phyloP scores from a whole-genome alignment of 306 rosid genomes.

The Cucumis hystrix region DNA sequence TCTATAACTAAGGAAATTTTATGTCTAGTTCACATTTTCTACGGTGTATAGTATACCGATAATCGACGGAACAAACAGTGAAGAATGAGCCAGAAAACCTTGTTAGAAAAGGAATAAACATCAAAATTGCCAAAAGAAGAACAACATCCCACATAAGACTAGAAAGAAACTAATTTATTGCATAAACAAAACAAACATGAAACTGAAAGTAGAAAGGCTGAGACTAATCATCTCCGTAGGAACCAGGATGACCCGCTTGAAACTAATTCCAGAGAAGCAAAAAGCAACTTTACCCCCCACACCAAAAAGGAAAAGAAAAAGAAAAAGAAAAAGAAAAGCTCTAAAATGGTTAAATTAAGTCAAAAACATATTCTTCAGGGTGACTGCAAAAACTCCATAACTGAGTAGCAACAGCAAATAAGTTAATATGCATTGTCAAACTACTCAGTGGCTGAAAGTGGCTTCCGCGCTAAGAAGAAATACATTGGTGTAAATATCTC shows the following conservation, averaged over 20 bases:
- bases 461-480: conserved; percentile 89
- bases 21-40: too few species aligned
- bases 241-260: not conserved
- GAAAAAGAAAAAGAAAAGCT: not conserved
- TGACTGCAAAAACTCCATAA: not conserved
- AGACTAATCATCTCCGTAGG: not conserved
- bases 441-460: conserved; percentile 26
- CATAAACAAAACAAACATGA: too few species aligned
- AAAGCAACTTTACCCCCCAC: not conserved
- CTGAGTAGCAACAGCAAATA: not conserved
- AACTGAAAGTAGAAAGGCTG: not conserved
- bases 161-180: too few species aligned
- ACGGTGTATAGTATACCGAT: too few species aligned
- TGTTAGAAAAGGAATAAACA: not conserved
- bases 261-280: not conserved
- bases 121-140: not conserved
- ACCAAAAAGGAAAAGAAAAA: not conserved
- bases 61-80: not conserved
- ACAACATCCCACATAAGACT: not conserved
- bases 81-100: not conserved
- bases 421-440: not conserved
- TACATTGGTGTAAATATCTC: conserved; percentile 95
- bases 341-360: not conserved
- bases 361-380: not conserved
- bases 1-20: too few species aligned